Evolutionary conservation across 2,329 filamentous ascomycete genomes (phyloP).

Genomic region (Exophiala viscosa): DNA sequence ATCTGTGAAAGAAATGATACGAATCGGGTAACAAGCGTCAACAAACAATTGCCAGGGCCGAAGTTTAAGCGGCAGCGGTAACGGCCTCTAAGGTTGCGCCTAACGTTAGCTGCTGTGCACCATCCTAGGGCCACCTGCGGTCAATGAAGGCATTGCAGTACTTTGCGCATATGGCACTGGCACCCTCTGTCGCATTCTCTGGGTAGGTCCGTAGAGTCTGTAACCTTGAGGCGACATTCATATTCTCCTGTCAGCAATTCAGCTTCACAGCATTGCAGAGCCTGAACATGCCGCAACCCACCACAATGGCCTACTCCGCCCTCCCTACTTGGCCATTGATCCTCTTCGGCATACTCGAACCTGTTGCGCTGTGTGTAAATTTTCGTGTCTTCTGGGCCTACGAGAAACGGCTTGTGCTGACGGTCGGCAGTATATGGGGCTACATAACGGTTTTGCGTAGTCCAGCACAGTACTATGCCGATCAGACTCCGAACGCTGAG

Average conservation of each 20-base stretch:
- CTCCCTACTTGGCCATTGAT: conserved; percentile 62
- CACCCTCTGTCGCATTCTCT: too few species aligned
- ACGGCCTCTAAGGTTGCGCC: too few species aligned
- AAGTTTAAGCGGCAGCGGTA: background rate
- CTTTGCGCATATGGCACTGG: too few species aligned
- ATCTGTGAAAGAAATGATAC: background rate
- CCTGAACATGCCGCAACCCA: too few species aligned
- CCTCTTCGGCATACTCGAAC: conserved; percentile 66
- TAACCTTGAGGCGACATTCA: background rate
- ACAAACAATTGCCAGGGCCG: conserved; percentile 14
- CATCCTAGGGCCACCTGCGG: too few species aligned
- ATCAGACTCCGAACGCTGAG: conserved; percentile 52
- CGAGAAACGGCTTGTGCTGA: background rate
- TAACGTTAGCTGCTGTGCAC: too few species aligned
- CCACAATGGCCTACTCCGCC: conserved; percentile 53
- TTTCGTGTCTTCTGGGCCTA: background rate
- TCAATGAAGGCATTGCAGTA: background rate
- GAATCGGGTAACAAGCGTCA: conserved; percentile 5
- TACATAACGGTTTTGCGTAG: conserved; percentile 51
- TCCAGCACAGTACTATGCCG: conserved; percentile 60
- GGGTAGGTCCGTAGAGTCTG: background rate
- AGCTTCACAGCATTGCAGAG: background rate
- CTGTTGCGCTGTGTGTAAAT: conserved; percentile 59
- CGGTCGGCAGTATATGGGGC: conserved; percentile 53
- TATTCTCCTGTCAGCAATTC: conserved; percentile 4